A percentile compares a stretch with the other conserved stretches of the same genome.
Conservation (phyloP, 257 asterid genomes). For the Marsdenia floribunda region DNA sequence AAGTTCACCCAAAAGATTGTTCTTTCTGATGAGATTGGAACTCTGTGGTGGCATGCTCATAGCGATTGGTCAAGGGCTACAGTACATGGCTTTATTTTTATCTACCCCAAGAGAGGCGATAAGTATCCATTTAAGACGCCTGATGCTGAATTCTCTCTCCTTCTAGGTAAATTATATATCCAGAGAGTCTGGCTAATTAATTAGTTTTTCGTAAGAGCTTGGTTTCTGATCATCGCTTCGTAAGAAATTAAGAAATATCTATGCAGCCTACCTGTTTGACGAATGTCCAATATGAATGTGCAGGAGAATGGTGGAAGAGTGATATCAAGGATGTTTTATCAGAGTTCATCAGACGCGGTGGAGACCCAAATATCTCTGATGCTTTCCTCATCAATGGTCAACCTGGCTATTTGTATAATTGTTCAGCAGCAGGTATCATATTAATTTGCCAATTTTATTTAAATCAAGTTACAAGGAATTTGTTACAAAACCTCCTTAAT, state of each 20-base stretch:
- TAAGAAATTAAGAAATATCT: no score
- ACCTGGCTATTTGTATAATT: constrained; percentile 45
- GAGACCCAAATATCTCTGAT: constrained; percentile 51
- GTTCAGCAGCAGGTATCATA: constrained; percentile 31
- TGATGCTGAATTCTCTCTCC: constrained; percentile 38
- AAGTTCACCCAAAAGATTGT: constrained; percentile 33
- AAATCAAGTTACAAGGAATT: no score
- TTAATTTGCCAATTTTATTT: no score
- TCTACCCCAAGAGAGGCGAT: constrained; percentile 20
- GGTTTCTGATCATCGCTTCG: no score
- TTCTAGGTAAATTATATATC: constrained; percentile 28
- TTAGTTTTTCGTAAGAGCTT: no score
- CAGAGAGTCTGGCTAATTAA: no score
- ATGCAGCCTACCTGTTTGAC: no score
- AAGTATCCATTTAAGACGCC: constrained; percentile 38
- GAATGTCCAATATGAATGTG: no score
- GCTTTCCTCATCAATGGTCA: constrained; percentile 66
- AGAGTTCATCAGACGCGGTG: constrained; percentile 42
- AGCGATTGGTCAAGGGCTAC: constrained; percentile 51
- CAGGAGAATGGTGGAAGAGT: constrained; percentile 86
- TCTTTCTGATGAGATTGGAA: constrained; percentile 42
- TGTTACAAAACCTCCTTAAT: constrained; percentile 20
- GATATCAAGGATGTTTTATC: constrained; percentile 38
- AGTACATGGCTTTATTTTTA: constrained; percentile 39
- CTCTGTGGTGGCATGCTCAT: constrained; percentile 58